A percentile compares a stretch with the other conserved stretches of the same genome.
Conservation (phyloP, 768 basidiomycete genomes). For the Pisolithus marmoratus region DNA sequence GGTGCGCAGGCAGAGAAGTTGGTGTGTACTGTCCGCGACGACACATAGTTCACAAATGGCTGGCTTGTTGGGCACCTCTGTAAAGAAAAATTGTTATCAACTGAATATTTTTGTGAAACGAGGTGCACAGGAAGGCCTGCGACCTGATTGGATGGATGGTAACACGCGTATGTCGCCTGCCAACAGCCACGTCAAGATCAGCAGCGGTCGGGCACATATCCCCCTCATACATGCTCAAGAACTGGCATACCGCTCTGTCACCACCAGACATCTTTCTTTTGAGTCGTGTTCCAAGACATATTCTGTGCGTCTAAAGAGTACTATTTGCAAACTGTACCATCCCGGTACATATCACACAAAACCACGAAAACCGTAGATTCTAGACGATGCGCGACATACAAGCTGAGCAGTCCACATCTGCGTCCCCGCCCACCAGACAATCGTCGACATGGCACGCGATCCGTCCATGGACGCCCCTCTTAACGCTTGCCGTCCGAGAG, state of each 20-base stretch:
- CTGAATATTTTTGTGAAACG: no score
- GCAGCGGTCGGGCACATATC: neutral
- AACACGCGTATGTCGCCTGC: no score
- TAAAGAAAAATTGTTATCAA: no score
- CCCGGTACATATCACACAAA: neutral
- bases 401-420: neutral
- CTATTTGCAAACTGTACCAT: neutral
- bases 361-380: neutral
- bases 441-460: slow-evolving; percentile 57
- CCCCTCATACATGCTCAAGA: neutral
- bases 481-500: slow-evolving; percentile 70
- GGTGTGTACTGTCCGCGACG: no score
- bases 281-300: neutral
- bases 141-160: neutral
- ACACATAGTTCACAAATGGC: no score
- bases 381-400: neutral
- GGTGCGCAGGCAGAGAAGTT: no score
- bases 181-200: neutral
- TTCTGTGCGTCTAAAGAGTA: neutral
- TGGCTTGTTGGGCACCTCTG: no score
- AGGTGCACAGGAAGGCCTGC: no score
- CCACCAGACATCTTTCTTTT: neutral
- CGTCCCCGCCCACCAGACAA: neutral
- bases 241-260: neutral
- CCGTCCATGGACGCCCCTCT: slow-evolving; percentile 68